phyloP scores from a whole-genome alignment of 345 rosid species.

The Triadica sebifera region DNA sequence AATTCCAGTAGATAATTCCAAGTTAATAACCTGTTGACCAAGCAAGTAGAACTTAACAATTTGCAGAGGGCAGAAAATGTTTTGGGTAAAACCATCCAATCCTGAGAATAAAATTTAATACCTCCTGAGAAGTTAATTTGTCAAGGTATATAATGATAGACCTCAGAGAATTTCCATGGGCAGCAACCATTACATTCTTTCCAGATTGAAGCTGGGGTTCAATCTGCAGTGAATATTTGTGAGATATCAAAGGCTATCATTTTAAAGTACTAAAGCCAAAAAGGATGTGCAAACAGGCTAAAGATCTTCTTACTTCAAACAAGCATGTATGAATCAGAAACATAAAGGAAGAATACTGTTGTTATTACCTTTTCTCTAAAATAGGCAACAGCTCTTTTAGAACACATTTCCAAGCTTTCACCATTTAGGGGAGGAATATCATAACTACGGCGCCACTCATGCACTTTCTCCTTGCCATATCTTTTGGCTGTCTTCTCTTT shows the following conservation, averaged over 20 bases:
- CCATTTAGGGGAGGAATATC: conserved; percentile 93
- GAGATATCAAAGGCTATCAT: conserved; percentile 16
- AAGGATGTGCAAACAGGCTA: background rate
- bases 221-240: conserved; percentile 44
- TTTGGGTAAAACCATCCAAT: background rate
- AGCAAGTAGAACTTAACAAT: background rate
- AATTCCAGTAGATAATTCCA: conserved; percentile 86
- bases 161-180: conserved; percentile 89
- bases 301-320: no score
- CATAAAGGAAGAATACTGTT: background rate
- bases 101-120: conserved; percentile 20
- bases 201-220: conserved; percentile 81
- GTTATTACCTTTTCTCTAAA: conserved; percentile 45
- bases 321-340: no score
- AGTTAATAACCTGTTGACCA: conserved; percentile 56
- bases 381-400: conserved; percentile 81
- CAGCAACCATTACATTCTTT: conserved; percentile 85
- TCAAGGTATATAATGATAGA: conserved; percentile 98
- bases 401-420: conserved; percentile 98
- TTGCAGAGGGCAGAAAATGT: background rate
- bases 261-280: background rate
- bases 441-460: conserved; percentile 95
- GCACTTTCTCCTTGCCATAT: conserved; percentile 84
- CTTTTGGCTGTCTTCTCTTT: conserved; percentile 89
- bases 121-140: conserved; percentile 91